Percentiles rank a stretch among this genome's conserved stretches.
These are phyloP conservation scores for Balakata baccata DNA, from an alignment of 345 rosid species.

Conservation along the genomic window DNA sequence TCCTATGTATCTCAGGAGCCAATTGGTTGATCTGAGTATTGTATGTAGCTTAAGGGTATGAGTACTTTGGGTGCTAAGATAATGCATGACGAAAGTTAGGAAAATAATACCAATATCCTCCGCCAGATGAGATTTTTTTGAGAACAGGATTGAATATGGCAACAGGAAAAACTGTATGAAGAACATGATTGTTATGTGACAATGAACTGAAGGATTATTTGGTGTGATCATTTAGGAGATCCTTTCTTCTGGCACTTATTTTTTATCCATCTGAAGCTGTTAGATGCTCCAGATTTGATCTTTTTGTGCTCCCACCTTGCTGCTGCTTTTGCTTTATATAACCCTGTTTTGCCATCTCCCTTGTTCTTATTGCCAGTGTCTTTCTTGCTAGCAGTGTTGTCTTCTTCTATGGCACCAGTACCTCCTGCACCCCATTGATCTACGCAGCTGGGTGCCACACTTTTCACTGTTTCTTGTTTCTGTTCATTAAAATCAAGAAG, in stretches of 20 bases:
- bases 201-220: not conserved
- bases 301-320: conserved; percentile 37
- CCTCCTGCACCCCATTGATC: conserved; percentile 97
- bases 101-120: not conserved
- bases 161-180: not conserved
- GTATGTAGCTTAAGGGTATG: too few species aligned
- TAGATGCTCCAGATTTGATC: conserved; percentile 36
- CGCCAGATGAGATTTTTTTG: not conserved
- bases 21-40: too few species aligned
- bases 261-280: conserved; percentile 63
- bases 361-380: conserved; percentile 31
- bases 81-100: not conserved
- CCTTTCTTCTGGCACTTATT: conserved; percentile 42
- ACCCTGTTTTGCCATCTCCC: conserved; percentile 33
- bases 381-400: conserved; percentile 32
- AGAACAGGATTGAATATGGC: too few species aligned
- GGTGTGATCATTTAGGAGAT: conserved; percentile 10
- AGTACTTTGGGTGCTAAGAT: too few species aligned
- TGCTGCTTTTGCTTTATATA: conserved; percentile 41
- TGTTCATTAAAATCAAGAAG: not conserved
- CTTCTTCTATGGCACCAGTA: conserved; percentile 44
- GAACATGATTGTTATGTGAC: too few species aligned
- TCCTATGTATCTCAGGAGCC: too few species aligned
- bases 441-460: conserved; percentile 87
- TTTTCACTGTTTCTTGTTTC: conserved; percentile 42